phyloP scores from a whole-genome alignment of 1,139 yeast genomes.

The Yamadazyma diddensiae region DNA sequence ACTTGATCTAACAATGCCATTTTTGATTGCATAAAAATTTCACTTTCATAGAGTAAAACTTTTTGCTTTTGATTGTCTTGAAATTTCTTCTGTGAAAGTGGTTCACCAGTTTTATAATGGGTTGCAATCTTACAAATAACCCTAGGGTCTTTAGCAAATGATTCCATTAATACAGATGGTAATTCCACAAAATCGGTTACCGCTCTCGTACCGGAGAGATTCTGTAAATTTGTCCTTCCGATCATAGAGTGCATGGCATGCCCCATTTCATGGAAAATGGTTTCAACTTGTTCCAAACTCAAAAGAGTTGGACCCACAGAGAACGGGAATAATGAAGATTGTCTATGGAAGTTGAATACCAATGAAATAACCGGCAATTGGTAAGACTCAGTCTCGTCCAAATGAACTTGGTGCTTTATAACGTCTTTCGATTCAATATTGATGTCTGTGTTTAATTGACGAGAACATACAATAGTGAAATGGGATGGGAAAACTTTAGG shows the following conservation, averaged over 20 bases:
- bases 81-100: conserved; percentile 51
- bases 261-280: conserved; percentile 97
- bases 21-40: conserved; percentile 81
- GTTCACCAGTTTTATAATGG: conserved; percentile 69
- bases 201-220: conserved; percentile 92
- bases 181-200: conserved; percentile 95
- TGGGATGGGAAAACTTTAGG: conserved; percentile 74
- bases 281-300: conserved; percentile 79
- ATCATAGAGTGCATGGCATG: conserved; percentile 98
- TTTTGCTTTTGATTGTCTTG: conserved; percentile 51
- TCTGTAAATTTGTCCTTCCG: conserved; percentile 86
- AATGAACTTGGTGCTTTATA: conserved; percentile 47
- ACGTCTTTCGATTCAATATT: conserved; percentile 25
- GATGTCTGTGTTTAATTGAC: conserved; percentile 41
- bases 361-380: conserved; percentile 90
- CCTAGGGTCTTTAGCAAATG: conserved; percentile 78
- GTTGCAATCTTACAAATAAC: conserved; percentile 72
- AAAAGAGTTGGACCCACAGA: conserved; percentile 43
- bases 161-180: conserved; percentile 94
- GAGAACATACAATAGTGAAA: conserved; percentile 93
- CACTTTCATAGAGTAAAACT: conserved; percentile 61
- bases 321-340: conserved; percentile 10
- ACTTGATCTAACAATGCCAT: conserved; percentile 88
- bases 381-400: conserved; percentile 49
- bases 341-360: conserved; percentile 76